A percentile compares a stretch with the other conserved stretches of the same genome.
Evolutionary conservation across 1,284 basidiomycete species (phyloP).

Genomic region (Malassezia slooffiae): DNA sequence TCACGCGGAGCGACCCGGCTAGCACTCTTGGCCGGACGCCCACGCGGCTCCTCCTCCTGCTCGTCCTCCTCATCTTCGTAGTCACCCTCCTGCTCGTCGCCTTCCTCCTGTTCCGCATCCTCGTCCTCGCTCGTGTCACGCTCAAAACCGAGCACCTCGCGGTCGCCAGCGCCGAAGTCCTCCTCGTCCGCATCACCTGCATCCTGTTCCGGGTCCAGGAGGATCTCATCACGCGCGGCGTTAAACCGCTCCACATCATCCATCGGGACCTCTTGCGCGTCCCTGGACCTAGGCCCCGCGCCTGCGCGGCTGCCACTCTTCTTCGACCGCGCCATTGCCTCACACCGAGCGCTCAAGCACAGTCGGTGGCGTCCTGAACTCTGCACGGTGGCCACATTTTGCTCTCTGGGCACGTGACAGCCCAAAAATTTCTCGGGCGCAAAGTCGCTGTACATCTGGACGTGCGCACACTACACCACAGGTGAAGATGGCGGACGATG

Average conservation of each 20-base stretch:
- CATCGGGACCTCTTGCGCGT: slow-evolving; percentile 24
- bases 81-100: slow-evolving; percentile 17
- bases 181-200: slow-evolving; percentile 23
- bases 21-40: slow-evolving; percentile 13
- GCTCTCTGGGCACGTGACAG: slow-evolving; percentile 15
- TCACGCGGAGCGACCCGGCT: slow-evolving; percentile 21
- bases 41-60: slow-evolving; percentile 18
- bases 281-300: background rate
- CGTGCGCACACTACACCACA: no score
- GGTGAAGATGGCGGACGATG: slow-evolving; percentile 6
- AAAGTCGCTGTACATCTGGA: background rate
- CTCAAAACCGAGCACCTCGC: slow-evolving; percentile 30
- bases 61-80: slow-evolving; percentile 47
- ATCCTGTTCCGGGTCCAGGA: slow-evolving; percentile 51
- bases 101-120: slow-evolving; percentile 25
- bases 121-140: slow-evolving; percentile 47
- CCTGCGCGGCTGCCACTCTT: slow-evolving; percentile 3
- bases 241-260: slow-evolving; percentile 37
- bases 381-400: no score
- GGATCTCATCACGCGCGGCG: slow-evolving; percentile 59
- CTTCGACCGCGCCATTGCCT: no score
- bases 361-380: background rate
- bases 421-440: slow-evolving; percentile 2
- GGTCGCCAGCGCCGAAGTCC: slow-evolving; percentile 28
- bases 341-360: no score